phyloP scores from a whole-genome alignment of 257 asterid species.

The Haberlea rhodopensis region DNA sequence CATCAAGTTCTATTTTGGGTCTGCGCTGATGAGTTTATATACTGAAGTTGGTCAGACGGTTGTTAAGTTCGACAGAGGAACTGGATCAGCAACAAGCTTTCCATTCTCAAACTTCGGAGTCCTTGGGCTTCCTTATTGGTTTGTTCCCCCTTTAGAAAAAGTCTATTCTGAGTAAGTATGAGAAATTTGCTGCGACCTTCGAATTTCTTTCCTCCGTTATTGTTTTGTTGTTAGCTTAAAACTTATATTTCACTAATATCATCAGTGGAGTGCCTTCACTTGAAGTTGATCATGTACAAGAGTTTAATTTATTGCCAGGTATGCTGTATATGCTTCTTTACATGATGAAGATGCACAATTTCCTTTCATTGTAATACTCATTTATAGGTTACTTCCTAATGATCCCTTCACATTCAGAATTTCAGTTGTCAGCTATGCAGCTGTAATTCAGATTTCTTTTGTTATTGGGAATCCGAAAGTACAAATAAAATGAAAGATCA shows the following conservation, averaged over 20 bases:
- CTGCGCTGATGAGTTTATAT: constrained; percentile 29
- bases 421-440: not conserved
- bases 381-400: constrained; percentile 1
- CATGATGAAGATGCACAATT: constrained; percentile 9
- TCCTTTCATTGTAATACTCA: constrained; percentile 1
- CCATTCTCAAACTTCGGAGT: constrained; percentile 64
- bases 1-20: constrained; percentile 19
- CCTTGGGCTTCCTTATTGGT: constrained; percentile 95
- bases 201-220: constrained; percentile 23
- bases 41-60: constrained; percentile 76
- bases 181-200: not conserved
- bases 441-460: not conserved
- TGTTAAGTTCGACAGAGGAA: constrained; percentile 47
- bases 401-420: not conserved
- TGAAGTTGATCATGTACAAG: constrained; percentile 51
- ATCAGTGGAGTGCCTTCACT: constrained; percentile 50
- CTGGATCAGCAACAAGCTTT: constrained; percentile 51
- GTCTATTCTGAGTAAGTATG: constrained; percentile 60
- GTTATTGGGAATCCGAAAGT: not conserved
- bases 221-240: constrained; percentile 21
- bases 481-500: not conserved
- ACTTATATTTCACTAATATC: constrained; percentile 26
- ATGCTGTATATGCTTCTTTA: constrained; percentile 16
- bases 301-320: constrained; percentile 78
- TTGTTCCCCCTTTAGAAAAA: constrained; percentile 58